phyloP scores from a whole-genome alignment of 1,284 basidiomycete genomes.

The Cryptococcus sp. region DNA sequence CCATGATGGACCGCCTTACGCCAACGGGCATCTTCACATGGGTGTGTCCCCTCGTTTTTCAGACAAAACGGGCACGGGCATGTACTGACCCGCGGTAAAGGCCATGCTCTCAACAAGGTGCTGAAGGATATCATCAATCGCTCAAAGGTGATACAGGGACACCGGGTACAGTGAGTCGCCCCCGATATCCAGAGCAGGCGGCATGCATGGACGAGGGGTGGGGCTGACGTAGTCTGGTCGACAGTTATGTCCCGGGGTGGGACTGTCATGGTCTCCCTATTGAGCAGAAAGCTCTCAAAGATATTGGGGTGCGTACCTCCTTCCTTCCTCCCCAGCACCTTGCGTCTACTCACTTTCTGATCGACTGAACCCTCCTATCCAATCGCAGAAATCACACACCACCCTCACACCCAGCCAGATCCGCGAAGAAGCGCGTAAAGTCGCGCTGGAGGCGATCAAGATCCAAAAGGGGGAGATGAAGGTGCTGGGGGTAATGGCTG shows the following conservation, averaged over 20 bases:
- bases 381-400: conserved; percentile 46
- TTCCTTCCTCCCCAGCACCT: background rate
- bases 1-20: conserved; percentile 97
- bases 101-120: conserved; percentile 96
- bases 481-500: conserved; percentile 85
- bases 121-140: conserved; percentile 95
- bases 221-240: background rate
- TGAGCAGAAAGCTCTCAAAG: conserved; percentile 82
- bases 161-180: conserved; percentile 71
- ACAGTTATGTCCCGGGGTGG: conserved; percentile 91
- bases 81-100: conserved; percentile 50
- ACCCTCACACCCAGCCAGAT: conserved; percentile 63
- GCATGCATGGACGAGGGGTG: no score
- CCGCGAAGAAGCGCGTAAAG: conserved; percentile 66
- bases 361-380: background rate
- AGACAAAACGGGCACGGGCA: background rate
- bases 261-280: conserved; percentile 98
- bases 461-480: conserved; percentile 78
- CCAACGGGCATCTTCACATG: conserved; percentile 93
- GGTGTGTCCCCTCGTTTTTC: conserved; percentile 56
- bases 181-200: background rate
- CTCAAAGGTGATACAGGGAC: conserved; percentile 75
- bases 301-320: conserved; percentile 70
- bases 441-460: conserved; percentile 71
- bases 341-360: background rate